Evolutionary conservation across 345 rosid species (phyloP).

Genomic region (Barbarea vulgaris): DNA sequence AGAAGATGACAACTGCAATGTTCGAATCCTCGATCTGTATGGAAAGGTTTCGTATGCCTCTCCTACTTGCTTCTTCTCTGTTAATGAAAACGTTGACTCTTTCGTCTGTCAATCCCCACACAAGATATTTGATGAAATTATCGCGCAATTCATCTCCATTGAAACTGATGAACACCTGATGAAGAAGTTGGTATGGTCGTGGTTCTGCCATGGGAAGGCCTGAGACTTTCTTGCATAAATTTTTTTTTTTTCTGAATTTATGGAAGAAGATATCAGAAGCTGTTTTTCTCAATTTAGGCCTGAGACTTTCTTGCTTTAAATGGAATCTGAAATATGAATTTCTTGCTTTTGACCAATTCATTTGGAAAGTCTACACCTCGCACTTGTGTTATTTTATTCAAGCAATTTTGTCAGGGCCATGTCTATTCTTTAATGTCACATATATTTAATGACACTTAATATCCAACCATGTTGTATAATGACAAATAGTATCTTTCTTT

Average conservation of each 20-base stretch:
- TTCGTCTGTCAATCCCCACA: not conserved
- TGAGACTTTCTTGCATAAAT: not conserved
- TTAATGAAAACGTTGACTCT: constrained; percentile 19
- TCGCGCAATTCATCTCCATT: constrained; percentile 15
- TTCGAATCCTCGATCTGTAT: constrained; percentile 21
- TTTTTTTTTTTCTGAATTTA: not conserved
- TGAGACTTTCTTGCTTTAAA: not conserved
- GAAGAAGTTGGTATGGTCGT: constrained; percentile 1
- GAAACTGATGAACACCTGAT: constrained; percentile 33
- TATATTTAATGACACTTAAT: too few species aligned
- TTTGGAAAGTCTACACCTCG: not conserved
- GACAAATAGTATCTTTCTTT: too few species aligned
- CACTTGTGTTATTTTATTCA: too few species aligned
- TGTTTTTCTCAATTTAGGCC: not conserved
- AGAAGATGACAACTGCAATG: constrained; percentile 4
- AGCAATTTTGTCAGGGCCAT: too few species aligned
- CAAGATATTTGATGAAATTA: constrained; percentile 18
- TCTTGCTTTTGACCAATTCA: not conserved
- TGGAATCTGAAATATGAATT: not conserved
- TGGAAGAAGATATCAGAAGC: not conserved
- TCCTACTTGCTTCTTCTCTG: constrained; percentile 12
- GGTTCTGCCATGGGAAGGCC: constrained; percentile 8
- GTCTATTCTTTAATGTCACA: too few species aligned
- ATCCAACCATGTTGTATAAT: too few species aligned
- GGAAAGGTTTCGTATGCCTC: not conserved